A percentile compares a stretch with the other conserved stretches of the same genome.
Evolutionary conservation across 2,329 filamentous ascomycete genomes (phyloP).

Genomic region (Coleophoma cylindrospora): DNA sequence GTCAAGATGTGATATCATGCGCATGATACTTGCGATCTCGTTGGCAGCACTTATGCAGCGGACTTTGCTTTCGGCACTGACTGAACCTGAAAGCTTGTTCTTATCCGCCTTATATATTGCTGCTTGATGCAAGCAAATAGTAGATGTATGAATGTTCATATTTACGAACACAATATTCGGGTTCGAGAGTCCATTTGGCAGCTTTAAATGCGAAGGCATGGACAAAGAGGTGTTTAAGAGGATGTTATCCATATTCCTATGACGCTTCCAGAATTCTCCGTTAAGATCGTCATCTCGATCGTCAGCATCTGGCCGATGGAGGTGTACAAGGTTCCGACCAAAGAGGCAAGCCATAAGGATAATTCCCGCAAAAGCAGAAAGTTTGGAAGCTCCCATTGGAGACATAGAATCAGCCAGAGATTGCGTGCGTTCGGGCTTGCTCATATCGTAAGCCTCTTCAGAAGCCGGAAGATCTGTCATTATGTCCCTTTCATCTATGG

Average conservation of each 20-base stretch:
- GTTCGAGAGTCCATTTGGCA: slow-evolving; percentile 70
- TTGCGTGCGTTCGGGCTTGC: slow-evolving; percentile 66
- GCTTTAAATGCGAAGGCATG: slow-evolving; percentile 73
- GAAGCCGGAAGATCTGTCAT: slow-evolving; percentile 78
- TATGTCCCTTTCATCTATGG: slow-evolving; percentile 86
- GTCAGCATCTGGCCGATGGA: slow-evolving; percentile 79
- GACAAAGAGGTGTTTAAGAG: slow-evolving; percentile 81
- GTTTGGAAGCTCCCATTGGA: slow-evolving; percentile 64
- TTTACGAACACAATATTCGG: slow-evolving; percentile 90
- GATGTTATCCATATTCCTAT: slow-evolving; percentile 84
- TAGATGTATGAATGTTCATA: slow-evolving; percentile 95
- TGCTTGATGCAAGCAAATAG: slow-evolving; percentile 96
- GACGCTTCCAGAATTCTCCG: slow-evolving; percentile 92
- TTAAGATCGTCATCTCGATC: slow-evolving; percentile 85
- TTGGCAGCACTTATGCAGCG: slow-evolving; percentile 90
- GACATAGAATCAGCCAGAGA: slow-evolving; percentile 66
- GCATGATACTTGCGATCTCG: slow-evolving; percentile 93
- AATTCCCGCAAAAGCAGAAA: slow-evolving; percentile 76
- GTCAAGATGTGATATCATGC: slow-evolving; percentile 88
- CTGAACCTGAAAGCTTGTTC: slow-evolving; percentile 68
- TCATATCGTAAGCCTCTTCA: slow-evolving; percentile 80
- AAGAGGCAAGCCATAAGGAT: slow-evolving; percentile 85
- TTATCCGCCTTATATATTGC: slow-evolving; percentile 97
- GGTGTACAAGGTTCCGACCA: slow-evolving; percentile 83
- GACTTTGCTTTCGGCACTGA: slow-evolving; percentile 85